Evolutionary conservation across 495 filamentous ascomycete genomes (phyloP).

Genomic region (Astrocystis sublimbata): DNA sequence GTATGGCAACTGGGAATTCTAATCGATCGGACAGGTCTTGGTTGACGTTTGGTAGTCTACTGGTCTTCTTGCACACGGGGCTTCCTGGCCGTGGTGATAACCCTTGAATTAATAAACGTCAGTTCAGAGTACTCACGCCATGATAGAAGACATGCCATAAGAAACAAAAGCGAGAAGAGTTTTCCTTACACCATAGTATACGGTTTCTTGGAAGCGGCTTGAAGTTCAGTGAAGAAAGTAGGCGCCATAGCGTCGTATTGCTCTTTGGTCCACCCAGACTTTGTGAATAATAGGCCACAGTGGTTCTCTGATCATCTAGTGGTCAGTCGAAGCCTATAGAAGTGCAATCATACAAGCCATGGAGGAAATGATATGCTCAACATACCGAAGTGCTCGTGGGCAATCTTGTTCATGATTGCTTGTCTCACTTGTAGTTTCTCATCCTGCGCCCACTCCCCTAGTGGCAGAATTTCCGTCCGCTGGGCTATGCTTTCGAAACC

Average conservation of each 20-base stretch:
- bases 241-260: conserved; percentile 26
- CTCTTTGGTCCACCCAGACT: conserved; percentile 28
- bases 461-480: conserved; percentile 35
- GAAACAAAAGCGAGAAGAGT: neutral
- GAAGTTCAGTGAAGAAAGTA: conserved; percentile 24
- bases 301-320: conserved; percentile 20
- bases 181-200: conserved; percentile 32
- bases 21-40: neutral
- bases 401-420: conserved; percentile 25
- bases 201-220: conserved; percentile 13
- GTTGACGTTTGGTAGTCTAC: neutral
- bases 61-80: conserved; percentile 17
- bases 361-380: neutral
- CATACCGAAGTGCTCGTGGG: conserved; percentile 28
- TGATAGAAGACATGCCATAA: neutral
- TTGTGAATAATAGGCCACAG: conserved; percentile 29
- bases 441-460: conserved; percentile 34
- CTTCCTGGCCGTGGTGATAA: conserved; percentile 34
- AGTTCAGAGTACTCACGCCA: neutral
- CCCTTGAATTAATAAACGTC: conserved; percentile 5
- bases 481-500: conserved; percentile 58
- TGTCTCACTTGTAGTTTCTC: conserved; percentile 29
- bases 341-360: neutral
- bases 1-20: neutral
- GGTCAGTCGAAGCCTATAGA: conserved; percentile 12